These are phyloP conservation scores for Aspergillus phoenicis DNA, from an alignment of 2,329 filamentous ascomycete species.

Conservation along the genomic window DNA sequence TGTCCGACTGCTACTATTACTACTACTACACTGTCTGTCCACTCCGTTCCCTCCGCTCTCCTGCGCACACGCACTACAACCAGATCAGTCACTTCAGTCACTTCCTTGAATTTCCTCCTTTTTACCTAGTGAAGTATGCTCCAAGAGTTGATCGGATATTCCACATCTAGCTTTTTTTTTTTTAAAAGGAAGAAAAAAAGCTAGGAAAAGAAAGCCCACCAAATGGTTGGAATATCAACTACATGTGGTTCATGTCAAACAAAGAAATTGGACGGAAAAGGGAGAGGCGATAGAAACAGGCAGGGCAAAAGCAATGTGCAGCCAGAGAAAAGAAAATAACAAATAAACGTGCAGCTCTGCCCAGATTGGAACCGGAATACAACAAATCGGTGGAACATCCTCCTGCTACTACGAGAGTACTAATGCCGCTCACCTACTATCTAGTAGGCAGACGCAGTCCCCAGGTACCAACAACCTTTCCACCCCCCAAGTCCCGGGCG, in stretches of 20 bases:
- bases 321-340: constrained; percentile 8
- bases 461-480: neutral
- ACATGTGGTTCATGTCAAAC: neutral
- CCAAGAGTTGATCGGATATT: neutral
- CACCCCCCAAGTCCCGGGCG: constrained; percentile 12
- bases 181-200: neutral
- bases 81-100: neutral
- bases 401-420: neutral
- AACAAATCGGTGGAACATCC: constrained; percentile 1
- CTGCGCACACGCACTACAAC: constrained; percentile 15
- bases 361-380: neutral
- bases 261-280: constrained; percentile 3
- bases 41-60: constrained; percentile 9
- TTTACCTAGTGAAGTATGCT: neutral
- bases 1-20: neutral
- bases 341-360: constrained; percentile 21
- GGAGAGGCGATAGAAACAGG: constrained; percentile 2
- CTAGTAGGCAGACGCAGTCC: neutral
- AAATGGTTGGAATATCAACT: constrained; percentile 3
- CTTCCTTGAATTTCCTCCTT: neutral
- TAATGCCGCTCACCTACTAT: neutral
- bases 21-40: neutral
- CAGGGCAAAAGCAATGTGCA: neutral
- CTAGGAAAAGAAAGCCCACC: neutral
- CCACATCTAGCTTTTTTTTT: neutral